Conservation (phyloP, 2,329 filamentous ascomycete species). For the Aureobasidium sp. region DNA sequence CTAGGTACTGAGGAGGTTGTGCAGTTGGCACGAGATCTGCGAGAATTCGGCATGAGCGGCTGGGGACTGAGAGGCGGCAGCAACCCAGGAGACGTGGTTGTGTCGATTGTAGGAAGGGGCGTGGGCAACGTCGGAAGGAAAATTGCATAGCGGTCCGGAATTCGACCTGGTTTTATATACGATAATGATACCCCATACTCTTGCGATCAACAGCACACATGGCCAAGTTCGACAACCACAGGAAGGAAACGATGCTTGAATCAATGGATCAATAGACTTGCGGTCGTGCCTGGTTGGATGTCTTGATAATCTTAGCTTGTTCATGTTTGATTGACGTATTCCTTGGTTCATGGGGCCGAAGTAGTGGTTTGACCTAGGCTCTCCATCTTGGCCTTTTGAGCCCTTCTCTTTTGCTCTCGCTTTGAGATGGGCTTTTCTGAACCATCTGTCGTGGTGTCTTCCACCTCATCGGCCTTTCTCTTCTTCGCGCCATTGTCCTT, state of each 20-base stretch:
- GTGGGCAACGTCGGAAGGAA: slow-evolving; percentile 94
- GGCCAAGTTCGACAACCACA: background rate
- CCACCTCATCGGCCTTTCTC: slow-evolving; percentile 15
- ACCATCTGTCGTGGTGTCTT: slow-evolving; percentile 7
- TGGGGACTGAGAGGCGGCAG: slow-evolving; percentile 76
- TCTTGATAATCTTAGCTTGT: too few relatives aligned
- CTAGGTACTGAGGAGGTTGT: slow-evolving; percentile 74
- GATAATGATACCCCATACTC: slow-evolving; percentile 16
- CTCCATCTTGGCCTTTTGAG: slow-evolving; percentile 5
- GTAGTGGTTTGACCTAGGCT: background rate
- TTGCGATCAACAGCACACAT: background rate
- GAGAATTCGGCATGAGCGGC: slow-evolving; percentile 77
- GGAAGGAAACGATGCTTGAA: too few relatives aligned
- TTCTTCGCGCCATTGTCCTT: slow-evolving; percentile 15
- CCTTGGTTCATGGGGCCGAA: background rate
- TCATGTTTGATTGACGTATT: background rate
- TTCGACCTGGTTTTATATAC: slow-evolving; percentile 1
- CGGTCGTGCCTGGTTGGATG: too few relatives aligned
- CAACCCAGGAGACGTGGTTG: slow-evolving; percentile 59
- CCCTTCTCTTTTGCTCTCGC: slow-evolving; percentile 17
- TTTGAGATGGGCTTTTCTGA: slow-evolving; percentile 16
- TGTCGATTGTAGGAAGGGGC: slow-evolving; percentile 86
- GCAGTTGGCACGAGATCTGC: slow-evolving; percentile 72
- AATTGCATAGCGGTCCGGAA: slow-evolving; percentile 44
- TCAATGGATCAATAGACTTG: too few relatives aligned